These are phyloP conservation scores for Ogataea nitratoaversa DNA, from an alignment of 805 yeast species.

Conservation along the genomic window DNA sequence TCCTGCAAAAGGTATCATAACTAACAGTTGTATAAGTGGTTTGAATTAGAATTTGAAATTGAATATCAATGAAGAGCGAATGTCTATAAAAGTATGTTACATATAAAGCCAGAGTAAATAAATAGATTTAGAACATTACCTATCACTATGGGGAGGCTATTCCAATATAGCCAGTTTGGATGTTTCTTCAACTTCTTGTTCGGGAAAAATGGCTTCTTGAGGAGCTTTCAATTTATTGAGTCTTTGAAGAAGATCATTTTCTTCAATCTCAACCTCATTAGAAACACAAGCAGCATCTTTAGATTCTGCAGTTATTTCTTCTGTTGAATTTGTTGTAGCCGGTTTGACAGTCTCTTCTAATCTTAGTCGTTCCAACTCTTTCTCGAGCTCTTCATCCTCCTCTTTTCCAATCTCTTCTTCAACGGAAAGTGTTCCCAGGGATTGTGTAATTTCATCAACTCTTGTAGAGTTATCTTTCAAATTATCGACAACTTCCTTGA, in stretches of 20 bases:
- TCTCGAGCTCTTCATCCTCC: slow-evolving; percentile 23
- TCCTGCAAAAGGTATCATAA: slow-evolving; percentile 29
- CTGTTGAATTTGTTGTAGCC: background rate
- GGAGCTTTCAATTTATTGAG: slow-evolving; percentile 1
- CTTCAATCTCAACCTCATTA: background rate
- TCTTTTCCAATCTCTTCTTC: slow-evolving; percentile 9
- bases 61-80: too few relatives aligned
- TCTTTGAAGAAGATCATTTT: background rate
- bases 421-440: slow-evolving; percentile 7
- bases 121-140: too few relatives aligned
- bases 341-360: slow-evolving; percentile 3
- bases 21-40: too few relatives aligned
- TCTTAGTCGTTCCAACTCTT: slow-evolving; percentile 15
- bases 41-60: too few relatives aligned
- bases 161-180: slow-evolving; percentile 1
- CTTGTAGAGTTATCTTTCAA: slow-evolving; percentile 15
- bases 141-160: too few relatives aligned
- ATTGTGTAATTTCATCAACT: slow-evolving; percentile 16
- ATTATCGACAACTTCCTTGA: slow-evolving; percentile 20
- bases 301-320: too few relatives aligned
- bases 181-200: background rate
- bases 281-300: too few relatives aligned
- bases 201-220: background rate
- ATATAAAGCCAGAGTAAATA: too few relatives aligned
- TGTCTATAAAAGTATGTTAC: too few relatives aligned